Percentiles rank a stretch among this genome's conserved stretches.
Conservation (phyloP, 352 stramenopile species). For the Globisporangium sylvaticum region DNA sequence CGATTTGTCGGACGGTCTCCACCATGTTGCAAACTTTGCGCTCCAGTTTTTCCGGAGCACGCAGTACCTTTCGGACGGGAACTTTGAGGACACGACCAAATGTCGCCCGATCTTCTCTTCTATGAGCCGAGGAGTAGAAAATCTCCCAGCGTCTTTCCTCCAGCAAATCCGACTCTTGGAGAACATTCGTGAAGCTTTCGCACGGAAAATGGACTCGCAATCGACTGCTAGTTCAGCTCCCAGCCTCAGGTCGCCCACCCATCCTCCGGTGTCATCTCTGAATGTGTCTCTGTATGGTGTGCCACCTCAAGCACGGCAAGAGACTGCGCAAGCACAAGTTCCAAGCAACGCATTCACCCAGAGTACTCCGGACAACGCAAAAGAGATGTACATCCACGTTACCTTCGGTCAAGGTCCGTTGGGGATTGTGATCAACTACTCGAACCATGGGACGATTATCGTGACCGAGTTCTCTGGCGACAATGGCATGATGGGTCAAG, state of each 20-base stretch:
- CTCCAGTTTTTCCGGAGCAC: constrained; percentile 68
- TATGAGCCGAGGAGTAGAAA: constrained; percentile 40
- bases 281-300: constrained; percentile 6
- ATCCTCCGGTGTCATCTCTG: neutral
- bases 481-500: constrained; percentile 64
- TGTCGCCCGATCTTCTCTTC: constrained; percentile 51
- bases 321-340: neutral
- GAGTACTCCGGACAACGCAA: constrained; percentile 7
- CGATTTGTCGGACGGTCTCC: constrained; percentile 60
- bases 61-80: constrained; percentile 50
- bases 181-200: constrained; percentile 48
- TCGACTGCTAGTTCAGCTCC: constrained; percentile 10
- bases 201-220: constrained; percentile 14
- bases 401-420: constrained; percentile 66
- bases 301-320: neutral
- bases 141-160: constrained; percentile 64
- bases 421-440: constrained; percentile 85
- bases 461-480: constrained; percentile 82
- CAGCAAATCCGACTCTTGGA: constrained; percentile 69
- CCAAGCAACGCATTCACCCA: neutral
- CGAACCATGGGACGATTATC: constrained; percentile 57
- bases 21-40: constrained; percentile 75
- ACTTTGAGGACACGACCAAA: constrained; percentile 55
- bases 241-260: constrained; percentile 8
- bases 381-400: constrained; percentile 52